Evolutionary conservation across 2,329 filamentous ascomycete species (phyloP).

Genomic region (Stachybotrys chartarum): DNA sequence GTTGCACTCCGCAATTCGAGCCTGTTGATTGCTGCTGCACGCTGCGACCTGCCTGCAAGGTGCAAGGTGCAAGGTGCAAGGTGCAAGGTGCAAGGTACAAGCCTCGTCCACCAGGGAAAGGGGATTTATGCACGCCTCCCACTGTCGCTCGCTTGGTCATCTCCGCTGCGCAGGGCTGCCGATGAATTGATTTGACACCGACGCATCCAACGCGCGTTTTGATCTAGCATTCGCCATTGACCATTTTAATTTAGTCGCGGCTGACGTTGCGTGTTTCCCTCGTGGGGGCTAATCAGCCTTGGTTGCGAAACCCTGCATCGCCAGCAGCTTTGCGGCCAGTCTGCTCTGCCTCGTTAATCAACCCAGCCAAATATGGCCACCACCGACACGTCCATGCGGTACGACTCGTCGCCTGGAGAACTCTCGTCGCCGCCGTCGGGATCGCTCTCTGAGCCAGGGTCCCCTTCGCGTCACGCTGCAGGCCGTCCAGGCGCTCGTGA

Average conservation of each 20-base stretch:
- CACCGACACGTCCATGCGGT: conserved; percentile 27
- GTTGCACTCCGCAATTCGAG: neutral
- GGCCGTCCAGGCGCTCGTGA: conserved; percentile 31
- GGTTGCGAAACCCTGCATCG: no score
- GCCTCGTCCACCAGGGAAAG: neutral
- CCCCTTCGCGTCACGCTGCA: conserved; percentile 30
- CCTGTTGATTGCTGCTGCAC: neutral
- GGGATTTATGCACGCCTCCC: neutral
- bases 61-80: neutral
- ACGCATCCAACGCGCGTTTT: neutral
- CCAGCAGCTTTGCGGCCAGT: neutral
- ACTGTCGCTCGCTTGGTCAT: neutral
- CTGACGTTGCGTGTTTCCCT: no score
- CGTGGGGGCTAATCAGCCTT: no score
- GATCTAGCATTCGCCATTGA: neutral
- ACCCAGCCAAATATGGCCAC: conserved; percentile 14
- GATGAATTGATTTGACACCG: neutral
- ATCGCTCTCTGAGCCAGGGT: conserved; percentile 41
- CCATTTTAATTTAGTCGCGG: no score
- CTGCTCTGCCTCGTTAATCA: neutral
- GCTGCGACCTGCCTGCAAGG: neutral
- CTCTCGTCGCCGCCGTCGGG: conserved; percentile 46
- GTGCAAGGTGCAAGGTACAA: neutral
- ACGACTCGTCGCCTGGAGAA: conserved; percentile 40
- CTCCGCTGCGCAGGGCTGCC: neutral